phyloP scores from a whole-genome alignment of 495 filamentous ascomycete species.

The Sphaerosporella brunnea region DNA sequence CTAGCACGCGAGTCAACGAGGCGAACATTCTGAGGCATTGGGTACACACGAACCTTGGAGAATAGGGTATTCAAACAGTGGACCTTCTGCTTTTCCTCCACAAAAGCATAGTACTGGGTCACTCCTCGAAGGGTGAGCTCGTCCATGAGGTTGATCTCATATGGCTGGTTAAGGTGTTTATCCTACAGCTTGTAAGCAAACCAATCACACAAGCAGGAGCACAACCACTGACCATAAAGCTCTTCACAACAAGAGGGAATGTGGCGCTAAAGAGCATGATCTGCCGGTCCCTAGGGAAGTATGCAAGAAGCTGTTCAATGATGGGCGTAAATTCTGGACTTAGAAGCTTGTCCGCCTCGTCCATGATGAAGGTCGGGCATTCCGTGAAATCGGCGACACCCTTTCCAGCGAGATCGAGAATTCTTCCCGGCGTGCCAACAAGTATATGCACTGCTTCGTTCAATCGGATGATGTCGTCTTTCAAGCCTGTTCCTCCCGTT shows the following conservation, averaged over 20 bases:
- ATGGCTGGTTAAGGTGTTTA: slow-evolving; percentile 87
- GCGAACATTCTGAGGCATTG: background rate
- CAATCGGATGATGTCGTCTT: slow-evolving; percentile 91
- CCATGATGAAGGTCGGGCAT: slow-evolving; percentile 96
- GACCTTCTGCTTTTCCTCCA: slow-evolving; percentile 98
- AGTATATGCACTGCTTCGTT: slow-evolving; percentile 92
- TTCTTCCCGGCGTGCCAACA: slow-evolving; percentile 89
- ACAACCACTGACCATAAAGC: slow-evolving; percentile 51
- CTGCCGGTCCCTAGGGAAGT: slow-evolving; percentile 88
- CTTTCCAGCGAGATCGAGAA: slow-evolving; percentile 87
- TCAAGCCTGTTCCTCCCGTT: slow-evolving; percentile 82
- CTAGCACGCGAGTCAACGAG: slow-evolving; percentile 15
- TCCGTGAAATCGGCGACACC: slow-evolving; percentile 89
- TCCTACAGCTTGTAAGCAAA: slow-evolving; percentile 34
- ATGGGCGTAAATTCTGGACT: slow-evolving; percentile 93
- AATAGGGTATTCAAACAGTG: slow-evolving; percentile 98
- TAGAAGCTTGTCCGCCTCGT: slow-evolving; percentile 93
- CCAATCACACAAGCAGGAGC: slow-evolving; percentile 3
- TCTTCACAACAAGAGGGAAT: slow-evolving; percentile 88
- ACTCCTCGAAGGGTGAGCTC: slow-evolving; percentile 95
- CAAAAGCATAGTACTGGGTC: slow-evolving; percentile 97
- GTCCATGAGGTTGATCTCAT: slow-evolving; percentile 99
- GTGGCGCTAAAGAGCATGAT: slow-evolving; percentile 99
- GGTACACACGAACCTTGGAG: slow-evolving; percentile 41
- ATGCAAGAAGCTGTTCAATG: slow-evolving; percentile 82